Percentiles rank a stretch among this genome's conserved stretches.
Evolutionary conservation across 495 filamentous ascomycete genomes (phyloP).

Genomic region (Cairneyella variabilis): DNA sequence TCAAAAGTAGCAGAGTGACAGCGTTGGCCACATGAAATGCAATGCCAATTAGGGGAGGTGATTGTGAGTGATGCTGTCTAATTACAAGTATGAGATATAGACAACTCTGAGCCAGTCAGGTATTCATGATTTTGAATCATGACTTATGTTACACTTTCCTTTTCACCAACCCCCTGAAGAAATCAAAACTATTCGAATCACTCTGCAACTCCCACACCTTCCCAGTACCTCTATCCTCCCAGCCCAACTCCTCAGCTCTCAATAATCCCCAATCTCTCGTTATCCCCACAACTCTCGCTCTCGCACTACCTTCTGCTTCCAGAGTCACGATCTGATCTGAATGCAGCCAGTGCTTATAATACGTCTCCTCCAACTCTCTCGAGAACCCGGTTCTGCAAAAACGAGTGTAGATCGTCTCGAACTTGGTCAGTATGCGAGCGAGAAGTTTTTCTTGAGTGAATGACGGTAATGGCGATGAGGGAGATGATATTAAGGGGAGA

Average conservation of each 20-base stretch:
- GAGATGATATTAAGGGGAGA: conserved; percentile 35
- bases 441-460: conserved; percentile 79
- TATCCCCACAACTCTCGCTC: conserved; percentile 83
- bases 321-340: conserved; percentile 85
- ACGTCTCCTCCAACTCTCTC: conserved; percentile 63
- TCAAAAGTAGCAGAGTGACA: too few species aligned
- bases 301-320: conserved; percentile 74
- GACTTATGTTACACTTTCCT: too few species aligned
- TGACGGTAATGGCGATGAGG: conserved; percentile 33
- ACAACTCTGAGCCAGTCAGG: too few species aligned
- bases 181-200: conserved; percentile 98
- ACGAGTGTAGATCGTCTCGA: conserved; percentile 71
- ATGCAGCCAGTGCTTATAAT: conserved; percentile 89
- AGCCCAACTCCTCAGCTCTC: conserved; percentile 74
- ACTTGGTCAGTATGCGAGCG: conserved; percentile 73
- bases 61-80: too few species aligned
- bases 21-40: too few species aligned
- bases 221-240: conserved; percentile 69
- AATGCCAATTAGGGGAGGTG: too few species aligned
- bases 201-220: conserved; percentile 82
- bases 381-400: conserved; percentile 75
- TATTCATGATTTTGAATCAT: too few species aligned
- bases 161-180: conserved; percentile 84
- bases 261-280: conserved; percentile 85
- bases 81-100: too few species aligned